Conservation (phyloP, 116 monocot genomes). For the Trichopus zeylanicus region DNA sequence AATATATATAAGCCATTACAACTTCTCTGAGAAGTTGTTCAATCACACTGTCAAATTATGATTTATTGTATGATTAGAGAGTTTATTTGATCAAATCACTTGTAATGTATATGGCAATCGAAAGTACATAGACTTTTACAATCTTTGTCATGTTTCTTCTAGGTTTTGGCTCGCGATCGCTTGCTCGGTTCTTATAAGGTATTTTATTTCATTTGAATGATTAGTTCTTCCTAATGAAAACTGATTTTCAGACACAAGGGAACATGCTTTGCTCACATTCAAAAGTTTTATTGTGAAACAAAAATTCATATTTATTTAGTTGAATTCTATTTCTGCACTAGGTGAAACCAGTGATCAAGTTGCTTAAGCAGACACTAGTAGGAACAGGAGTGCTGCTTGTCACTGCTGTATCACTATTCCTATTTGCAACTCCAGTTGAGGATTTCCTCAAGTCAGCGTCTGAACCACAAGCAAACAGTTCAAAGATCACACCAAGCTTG, state of each 20-base stretch:
- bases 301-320: too few species aligned
- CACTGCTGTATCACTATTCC: constrained; percentile 48
- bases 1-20: too few species aligned
- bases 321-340: constrained; percentile 16
- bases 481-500: constrained; percentile 34
- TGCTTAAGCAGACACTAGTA: constrained; percentile 75
- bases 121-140: too few species aligned
- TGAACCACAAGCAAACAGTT: constrained; percentile 16
- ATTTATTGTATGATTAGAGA: too few species aligned
- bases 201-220: constrained; percentile 5
- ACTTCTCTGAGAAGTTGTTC: too few species aligned
- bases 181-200: constrained; percentile 86
- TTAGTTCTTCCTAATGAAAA: not conserved
- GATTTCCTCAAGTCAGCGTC: constrained; percentile 36
- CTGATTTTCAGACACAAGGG: not conserved
- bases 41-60: too few species aligned
- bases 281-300: too few species aligned
- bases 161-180: constrained; percentile 90
- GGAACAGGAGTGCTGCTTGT: constrained; percentile 75
- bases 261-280: too few species aligned
- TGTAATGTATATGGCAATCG: too few species aligned
- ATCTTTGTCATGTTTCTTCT: constrained; percentile 6
- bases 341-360: constrained; percentile 91
- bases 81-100: too few species aligned
- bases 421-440: constrained; percentile 65